Base-by-base conservation (phyloP, 257 asterid genomes). In the Nicotiana attenuata region DNA sequence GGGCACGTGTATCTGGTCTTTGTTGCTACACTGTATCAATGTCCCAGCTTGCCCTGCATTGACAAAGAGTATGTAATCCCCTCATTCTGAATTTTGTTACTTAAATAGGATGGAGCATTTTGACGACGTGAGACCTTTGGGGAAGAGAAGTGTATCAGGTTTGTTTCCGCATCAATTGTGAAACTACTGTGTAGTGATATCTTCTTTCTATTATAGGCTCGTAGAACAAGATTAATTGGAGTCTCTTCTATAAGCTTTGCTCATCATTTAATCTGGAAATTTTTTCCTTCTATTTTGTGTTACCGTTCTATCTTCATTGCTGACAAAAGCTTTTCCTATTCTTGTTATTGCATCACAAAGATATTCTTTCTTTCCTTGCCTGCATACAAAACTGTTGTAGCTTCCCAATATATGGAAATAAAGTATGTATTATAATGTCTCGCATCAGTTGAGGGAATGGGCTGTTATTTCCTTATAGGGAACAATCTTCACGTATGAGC, bases 31-130 rank as follows among this genome's bases (percentile, higher is more conserved):
- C 41, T 73, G 22, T 73, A 47, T 73, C 35, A 24, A 24, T 47
- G 56, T 52, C 19, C 56, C 79, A 73, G 79, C 60, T 73, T 73
- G 24, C 41, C 61, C 79, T 73, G 79, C 41, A 73, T 73, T 45
- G 28, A 22, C 20, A 3, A 45, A 45, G 59, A 2, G 35, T 45
- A 55, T 41, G 50, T 16, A 3, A 38, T 38, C 31, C 59, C 78
- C 60, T 45, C 59, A 45, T 71, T 71, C 35, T 71, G 78, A 71
- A 20, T 13, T 41, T 22, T 22, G 35, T 69, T 7, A 41, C 20
- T 47, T 73, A 22, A 52, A 16, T 73, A 73, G 61, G 22, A 73
- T 50, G 63, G 41, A 73, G 41, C 63, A 73, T 73, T 73, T 73
- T 73, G 79, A 47, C 41, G 1, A 45, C 14, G 5, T 50, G 45